These are phyloP conservation scores for Trichoderma gracile DNA, from an alignment of 2,329 filamentous ascomycete genomes.

Conservation along the genomic window DNA sequence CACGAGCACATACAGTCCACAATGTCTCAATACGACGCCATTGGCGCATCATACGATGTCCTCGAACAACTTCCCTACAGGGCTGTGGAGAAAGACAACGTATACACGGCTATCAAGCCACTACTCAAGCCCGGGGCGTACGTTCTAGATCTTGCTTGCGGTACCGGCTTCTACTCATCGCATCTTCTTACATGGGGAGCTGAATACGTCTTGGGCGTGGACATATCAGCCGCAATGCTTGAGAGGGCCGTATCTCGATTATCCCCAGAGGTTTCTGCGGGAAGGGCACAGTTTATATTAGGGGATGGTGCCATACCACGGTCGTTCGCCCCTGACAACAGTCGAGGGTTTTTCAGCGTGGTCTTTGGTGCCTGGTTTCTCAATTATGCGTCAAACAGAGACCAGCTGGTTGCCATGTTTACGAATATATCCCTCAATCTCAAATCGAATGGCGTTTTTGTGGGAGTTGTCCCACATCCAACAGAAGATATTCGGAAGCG, in stretches of 20 bases:
- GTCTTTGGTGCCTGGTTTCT: constrained; percentile 25
- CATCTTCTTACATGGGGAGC: background rate
- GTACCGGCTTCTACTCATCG: constrained; percentile 13
- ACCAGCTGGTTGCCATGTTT: constrained; percentile 24
- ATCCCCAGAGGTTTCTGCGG: background rate
- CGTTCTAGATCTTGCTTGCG: constrained; percentile 2
- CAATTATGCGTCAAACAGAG: constrained; percentile 20
- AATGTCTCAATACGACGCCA: constrained; percentile 7
- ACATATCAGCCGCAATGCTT: constrained; percentile 3
- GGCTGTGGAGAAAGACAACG: background rate
- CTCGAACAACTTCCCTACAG: background rate
- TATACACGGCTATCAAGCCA: background rate
- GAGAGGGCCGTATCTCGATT: background rate
- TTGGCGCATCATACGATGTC: background rate
- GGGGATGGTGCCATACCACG: background rate
- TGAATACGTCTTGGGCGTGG: background rate
- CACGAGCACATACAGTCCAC: background rate
- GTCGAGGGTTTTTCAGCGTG: constrained; percentile 11
- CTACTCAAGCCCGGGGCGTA: background rate
- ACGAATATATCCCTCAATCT: constrained; percentile 25
- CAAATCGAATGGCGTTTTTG: constrained; percentile 23
- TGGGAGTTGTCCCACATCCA: constrained; percentile 21
- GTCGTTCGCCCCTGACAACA: background rate
- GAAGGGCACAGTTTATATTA: background rate
- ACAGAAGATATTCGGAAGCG: constrained; percentile 13